These are phyloP conservation scores for Elsinoe ampelina DNA, from an alignment of 2,329 filamentous ascomycete genomes.

Conservation along the genomic window DNA sequence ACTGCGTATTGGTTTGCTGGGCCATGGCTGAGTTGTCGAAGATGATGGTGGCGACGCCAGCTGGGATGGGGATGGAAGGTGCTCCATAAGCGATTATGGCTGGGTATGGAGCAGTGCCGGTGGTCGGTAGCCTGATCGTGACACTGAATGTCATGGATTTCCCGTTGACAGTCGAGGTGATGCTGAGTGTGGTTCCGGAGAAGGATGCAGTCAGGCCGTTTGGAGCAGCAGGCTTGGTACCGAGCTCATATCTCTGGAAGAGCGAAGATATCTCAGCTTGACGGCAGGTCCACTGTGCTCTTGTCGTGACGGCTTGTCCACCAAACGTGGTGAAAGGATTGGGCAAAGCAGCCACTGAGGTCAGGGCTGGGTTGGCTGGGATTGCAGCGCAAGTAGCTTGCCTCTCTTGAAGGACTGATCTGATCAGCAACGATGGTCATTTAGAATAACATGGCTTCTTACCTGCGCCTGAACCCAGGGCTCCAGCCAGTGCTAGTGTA, in stretches of 20 bases:
- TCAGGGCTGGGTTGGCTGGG: background rate
- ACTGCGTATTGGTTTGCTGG: constrained; percentile 36
- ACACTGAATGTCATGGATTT: constrained; percentile 31
- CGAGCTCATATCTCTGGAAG: constrained; percentile 31
- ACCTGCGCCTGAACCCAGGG: background rate
- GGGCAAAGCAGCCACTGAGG: constrained; percentile 19
- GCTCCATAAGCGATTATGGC: constrained; percentile 51
- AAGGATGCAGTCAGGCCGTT: constrained; percentile 26
- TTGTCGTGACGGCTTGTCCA: constrained; percentile 28
- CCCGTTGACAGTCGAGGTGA: constrained; percentile 27
- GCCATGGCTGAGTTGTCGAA: constrained; percentile 53
- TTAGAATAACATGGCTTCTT: background rate
- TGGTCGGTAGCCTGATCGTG: constrained; percentile 30
- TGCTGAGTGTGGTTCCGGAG: constrained; percentile 27
- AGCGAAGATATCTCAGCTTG: constrained; percentile 30
- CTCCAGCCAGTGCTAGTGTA: background rate
- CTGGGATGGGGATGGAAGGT: constrained; percentile 46
- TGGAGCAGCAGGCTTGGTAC: constrained; percentile 30
- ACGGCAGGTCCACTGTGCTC: constrained; percentile 29
- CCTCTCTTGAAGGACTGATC: background rate
- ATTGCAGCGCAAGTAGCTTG: background rate
- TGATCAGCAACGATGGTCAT: background rate
- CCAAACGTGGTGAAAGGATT: constrained; percentile 32
- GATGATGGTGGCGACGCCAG: constrained; percentile 46
- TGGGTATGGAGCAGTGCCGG: constrained; percentile 42